Percentiles rank a stretch among this genome's conserved stretches.
phyloP scores from a whole-genome alignment of 768 basidiomycete genomes.

The Hygrocybe coccinea region DNA sequence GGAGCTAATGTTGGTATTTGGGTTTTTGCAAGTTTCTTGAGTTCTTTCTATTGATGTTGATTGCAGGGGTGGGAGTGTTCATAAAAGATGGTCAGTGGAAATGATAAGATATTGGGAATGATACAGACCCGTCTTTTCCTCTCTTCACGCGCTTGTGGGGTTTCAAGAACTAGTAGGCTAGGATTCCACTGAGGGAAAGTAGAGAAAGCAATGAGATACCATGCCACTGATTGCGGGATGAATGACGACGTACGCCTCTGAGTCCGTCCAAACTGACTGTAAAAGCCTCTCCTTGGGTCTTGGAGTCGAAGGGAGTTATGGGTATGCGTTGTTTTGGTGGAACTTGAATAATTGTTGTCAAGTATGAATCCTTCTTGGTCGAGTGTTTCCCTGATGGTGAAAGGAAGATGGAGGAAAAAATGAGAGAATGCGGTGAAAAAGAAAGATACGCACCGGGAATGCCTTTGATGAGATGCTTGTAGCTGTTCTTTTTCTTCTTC shows the following conservation, averaged over 20 bases:
- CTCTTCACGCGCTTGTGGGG: conserved; percentile 72
- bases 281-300: conserved; percentile 70
- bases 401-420: conserved; percentile 10
- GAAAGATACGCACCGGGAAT: conserved; percentile 53
- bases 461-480: conserved; percentile 72
- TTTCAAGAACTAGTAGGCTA: conserved; percentile 55
- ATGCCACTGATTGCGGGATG: conserved; percentile 15
- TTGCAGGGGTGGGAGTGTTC: background rate
- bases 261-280: conserved; percentile 65
- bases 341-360: conserved; percentile 57
- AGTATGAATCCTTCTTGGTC: conserved; percentile 72
- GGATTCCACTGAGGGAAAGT: conserved; percentile 56
- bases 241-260: conserved; percentile 53
- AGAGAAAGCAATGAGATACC: conserved; percentile 10
- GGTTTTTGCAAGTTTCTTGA: conserved; percentile 60
- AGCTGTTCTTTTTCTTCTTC: conserved; percentile 74
- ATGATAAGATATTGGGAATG: background rate
- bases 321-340: conserved; percentile 67
- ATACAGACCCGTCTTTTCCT: conserved; percentile 67
- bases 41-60: conserved; percentile 54
- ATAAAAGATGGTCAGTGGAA: background rate
- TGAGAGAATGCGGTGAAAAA: background rate
- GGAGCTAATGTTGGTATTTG: conserved; percentile 24
- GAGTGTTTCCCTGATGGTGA: conserved; percentile 62
- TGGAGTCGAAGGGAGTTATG: conserved; percentile 58